These are phyloP conservation scores for Baorangia bicolor DNA, from an alignment of 768 basidiomycete species.

Conservation along the genomic window DNA sequence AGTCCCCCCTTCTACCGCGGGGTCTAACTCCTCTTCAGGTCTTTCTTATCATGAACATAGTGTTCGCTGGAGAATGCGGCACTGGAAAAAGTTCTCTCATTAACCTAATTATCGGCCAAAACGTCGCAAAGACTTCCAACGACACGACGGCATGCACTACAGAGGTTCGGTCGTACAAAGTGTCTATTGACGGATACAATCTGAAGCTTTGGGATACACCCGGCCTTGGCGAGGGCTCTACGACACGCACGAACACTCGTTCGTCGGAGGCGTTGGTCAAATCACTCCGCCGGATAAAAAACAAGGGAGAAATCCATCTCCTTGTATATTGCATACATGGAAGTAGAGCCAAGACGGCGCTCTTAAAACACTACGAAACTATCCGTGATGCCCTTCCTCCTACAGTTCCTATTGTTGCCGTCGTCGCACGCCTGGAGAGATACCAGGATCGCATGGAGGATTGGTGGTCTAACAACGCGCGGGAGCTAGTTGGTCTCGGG, in stretches of 20 bases:
- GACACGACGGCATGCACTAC: conserved; percentile 22
- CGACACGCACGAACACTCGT: neutral
- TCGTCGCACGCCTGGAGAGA: conserved; percentile 23
- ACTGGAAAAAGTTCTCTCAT: conserved; percentile 28
- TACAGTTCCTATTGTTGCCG: conserved; percentile 14
- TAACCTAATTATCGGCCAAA: conserved; percentile 16
- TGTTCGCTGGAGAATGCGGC: conserved; percentile 26
- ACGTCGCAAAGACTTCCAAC: conserved; percentile 17
- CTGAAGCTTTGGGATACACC: conserved; percentile 19
- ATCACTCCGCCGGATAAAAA: conserved; percentile 7
- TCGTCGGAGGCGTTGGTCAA: conserved; percentile 1
- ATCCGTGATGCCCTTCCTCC: conserved; percentile 7
- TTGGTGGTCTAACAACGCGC: conserved; percentile 21
- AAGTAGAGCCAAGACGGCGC: conserved; percentile 17
- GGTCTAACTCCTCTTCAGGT: conserved; percentile 5
- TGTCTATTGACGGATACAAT: conserved; percentile 11
- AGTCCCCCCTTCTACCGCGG: neutral
- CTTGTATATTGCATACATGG: conserved; percentile 23
- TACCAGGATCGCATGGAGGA: conserved; percentile 20
- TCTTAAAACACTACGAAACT: conserved; percentile 16
- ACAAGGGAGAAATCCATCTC: conserved; percentile 13
- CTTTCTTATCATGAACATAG: conserved; percentile 16
- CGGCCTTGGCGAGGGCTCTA: conserved; percentile 17
- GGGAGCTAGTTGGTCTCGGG: conserved; percentile 6
- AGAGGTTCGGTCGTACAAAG: conserved; percentile 5